phyloP scores from a whole-genome alignment of 805 yeast species.

The Wickerhamomyces silvicola region DNA sequence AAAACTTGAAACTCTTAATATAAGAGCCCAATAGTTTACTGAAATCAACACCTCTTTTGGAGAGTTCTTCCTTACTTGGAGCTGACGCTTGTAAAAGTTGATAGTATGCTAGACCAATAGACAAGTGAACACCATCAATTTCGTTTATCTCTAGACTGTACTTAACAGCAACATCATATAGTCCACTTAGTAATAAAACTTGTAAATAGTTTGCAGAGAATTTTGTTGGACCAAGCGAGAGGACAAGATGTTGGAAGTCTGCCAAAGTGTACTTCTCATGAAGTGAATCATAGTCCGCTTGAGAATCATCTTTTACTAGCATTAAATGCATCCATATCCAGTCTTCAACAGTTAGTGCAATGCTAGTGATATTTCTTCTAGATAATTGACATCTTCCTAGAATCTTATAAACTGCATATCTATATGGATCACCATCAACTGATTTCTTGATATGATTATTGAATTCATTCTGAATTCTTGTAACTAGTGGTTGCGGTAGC shows the following conservation, averaged over 20 bases:
- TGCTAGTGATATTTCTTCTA: slow-evolving; percentile 57
- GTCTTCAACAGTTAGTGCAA: slow-evolving; percentile 80
- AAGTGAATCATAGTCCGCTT: slow-evolving; percentile 40
- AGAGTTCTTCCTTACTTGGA: slow-evolving; percentile 26
- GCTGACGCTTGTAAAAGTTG: slow-evolving; percentile 53
- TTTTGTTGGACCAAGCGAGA: slow-evolving; percentile 65
- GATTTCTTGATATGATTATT: slow-evolving; percentile 72
- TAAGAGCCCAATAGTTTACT: slow-evolving; percentile 71
- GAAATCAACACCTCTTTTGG: slow-evolving; percentile 34
- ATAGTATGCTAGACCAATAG: slow-evolving; percentile 71
- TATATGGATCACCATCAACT: slow-evolving; percentile 74
- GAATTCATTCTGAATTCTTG: slow-evolving; percentile 72
- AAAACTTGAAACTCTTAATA: slow-evolving; percentile 72
- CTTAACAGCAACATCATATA: slow-evolving; percentile 74
- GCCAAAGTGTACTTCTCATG: slow-evolving; percentile 65
- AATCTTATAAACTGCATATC: slow-evolving; percentile 83
- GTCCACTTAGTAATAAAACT: slow-evolving; percentile 65
- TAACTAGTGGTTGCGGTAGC: slow-evolving; percentile 60
- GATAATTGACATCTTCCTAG: slow-evolving; percentile 81
- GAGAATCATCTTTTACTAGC: slow-evolving; percentile 55
- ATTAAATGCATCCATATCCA: slow-evolving; percentile 94
- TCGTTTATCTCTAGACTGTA: slow-evolving; percentile 58
- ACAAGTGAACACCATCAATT: slow-evolving; percentile 84
- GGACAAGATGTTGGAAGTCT: slow-evolving; percentile 67
- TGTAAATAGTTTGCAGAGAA: slow-evolving; percentile 72